Evolutionary conservation across 2,329 filamentous ascomycete species (phyloP).

Genomic region (Fusarium oligoseptatum): DNA sequence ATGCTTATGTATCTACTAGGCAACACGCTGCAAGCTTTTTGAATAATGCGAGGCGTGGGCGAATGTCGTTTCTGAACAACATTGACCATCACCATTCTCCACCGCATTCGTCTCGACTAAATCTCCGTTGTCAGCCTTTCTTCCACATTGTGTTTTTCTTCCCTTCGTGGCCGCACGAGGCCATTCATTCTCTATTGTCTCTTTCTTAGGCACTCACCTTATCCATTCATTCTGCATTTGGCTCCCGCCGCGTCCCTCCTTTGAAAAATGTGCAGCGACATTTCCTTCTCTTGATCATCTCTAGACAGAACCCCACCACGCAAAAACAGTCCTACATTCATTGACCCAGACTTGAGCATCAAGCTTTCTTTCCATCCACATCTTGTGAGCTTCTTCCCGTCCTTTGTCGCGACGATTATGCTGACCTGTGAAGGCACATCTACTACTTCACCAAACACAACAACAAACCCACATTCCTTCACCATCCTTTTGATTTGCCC

Average conservation of each 20-base stretch:
- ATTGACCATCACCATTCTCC: neutral
- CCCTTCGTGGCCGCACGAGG: neutral
- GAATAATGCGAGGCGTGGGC: neutral
- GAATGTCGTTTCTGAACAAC: neutral
- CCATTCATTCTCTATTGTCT: neutral
- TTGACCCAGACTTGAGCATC: neutral
- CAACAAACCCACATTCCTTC: neutral
- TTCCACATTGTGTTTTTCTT: neutral
- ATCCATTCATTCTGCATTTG: neutral
- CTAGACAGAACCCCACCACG: neutral
- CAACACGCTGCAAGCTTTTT: neutral
- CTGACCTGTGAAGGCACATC: slow-evolving; percentile 3
- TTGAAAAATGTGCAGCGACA: neutral
- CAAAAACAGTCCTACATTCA: neutral
- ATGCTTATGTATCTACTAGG: neutral
- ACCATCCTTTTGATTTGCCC: neutral
- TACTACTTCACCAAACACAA: slow-evolving; percentile 1
- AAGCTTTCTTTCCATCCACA: neutral
- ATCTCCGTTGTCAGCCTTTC: neutral
- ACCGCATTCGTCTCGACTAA: neutral
- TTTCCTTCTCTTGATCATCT: neutral
- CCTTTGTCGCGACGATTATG: neutral
- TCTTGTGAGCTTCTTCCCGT: slow-evolving; percentile 14
- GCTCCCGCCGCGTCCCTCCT: neutral
- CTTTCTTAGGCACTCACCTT: neutral